These are phyloP conservation scores for Quercus cerris DNA, from an alignment of 306 rosid species.

Conservation along the genomic window DNA sequence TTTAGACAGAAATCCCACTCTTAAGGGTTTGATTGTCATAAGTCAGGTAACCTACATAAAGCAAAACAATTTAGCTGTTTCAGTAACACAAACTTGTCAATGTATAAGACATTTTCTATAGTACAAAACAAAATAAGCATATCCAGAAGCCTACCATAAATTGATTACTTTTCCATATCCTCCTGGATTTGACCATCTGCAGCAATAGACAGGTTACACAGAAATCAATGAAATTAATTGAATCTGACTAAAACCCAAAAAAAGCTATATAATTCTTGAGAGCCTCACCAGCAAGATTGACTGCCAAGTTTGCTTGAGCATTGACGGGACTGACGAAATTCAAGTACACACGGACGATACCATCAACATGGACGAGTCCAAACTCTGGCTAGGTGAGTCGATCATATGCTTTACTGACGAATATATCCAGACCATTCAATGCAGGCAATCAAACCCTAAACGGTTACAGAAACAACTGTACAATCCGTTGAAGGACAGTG, in stretches of 20 bases:
- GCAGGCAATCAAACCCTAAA: too few relatives aligned
- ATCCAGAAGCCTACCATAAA: conserved; percentile 10
- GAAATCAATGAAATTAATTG: not conserved
- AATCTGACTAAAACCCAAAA: conserved; percentile 3
- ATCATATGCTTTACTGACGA: too few relatives aligned
- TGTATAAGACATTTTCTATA: not conserved
- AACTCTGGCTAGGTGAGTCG: too few relatives aligned
- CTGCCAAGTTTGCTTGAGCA: conserved; percentile 83
- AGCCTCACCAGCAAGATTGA: conserved; percentile 66
- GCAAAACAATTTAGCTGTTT: conserved; percentile 2
- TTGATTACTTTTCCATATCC: conserved; percentile 34
- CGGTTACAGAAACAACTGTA: too few relatives aligned
- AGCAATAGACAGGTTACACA: conserved; percentile 21
- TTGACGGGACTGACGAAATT: too few relatives aligned
- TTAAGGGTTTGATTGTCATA: conserved; percentile 6
- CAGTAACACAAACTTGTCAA: not conserved
- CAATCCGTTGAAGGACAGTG: too few relatives aligned
- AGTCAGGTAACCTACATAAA: conserved; percentile 17
- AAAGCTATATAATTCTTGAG: conserved; percentile 2
- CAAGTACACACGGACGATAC: too few relatives aligned
- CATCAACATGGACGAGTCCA: too few relatives aligned
- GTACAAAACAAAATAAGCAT: conserved; percentile 3
- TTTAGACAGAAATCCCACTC: conserved; percentile 2
- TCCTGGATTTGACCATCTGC: conserved; percentile 77
- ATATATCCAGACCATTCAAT: too few relatives aligned